Evolutionary conservation across 331 rosid species (phyloP).

Genomic region (Malus hybrid): DNA sequence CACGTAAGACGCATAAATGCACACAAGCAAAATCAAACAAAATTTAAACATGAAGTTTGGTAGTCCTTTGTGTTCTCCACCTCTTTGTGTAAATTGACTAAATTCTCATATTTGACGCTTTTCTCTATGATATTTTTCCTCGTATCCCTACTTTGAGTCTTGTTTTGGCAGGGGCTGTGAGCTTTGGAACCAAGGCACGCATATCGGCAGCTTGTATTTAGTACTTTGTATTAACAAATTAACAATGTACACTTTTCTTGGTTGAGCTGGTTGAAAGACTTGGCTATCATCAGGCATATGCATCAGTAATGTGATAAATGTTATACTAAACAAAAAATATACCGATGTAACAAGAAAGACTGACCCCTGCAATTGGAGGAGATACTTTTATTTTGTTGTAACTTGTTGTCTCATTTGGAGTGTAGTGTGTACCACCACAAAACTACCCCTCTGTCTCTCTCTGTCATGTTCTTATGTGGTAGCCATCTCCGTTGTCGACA

Average conservation of each 20-base stretch:
- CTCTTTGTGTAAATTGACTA: not conserved
- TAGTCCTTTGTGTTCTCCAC: not conserved
- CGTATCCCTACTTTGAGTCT: not conserved
- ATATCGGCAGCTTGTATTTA: not conserved
- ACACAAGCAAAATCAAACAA: too few species aligned
- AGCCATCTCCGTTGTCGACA: not conserved
- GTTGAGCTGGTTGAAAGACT: not conserved
- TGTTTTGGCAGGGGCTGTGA: not conserved
- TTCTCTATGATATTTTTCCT: not conserved
- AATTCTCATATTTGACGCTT: not conserved
- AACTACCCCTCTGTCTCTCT: not conserved
- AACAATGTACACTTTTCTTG: not conserved
- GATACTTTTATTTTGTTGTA: not conserved
- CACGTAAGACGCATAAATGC: too few species aligned
- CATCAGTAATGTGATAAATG: too few species aligned
- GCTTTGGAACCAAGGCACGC: not conserved
- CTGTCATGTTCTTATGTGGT: not conserved
- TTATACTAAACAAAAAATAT: not conserved
- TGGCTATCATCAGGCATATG: not conserved
- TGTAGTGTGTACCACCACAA: not conserved
- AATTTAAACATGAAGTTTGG: not conserved
- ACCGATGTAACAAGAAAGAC: not conserved
- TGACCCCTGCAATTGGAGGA: not conserved
- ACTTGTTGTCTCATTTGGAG: not conserved
- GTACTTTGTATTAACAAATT: not conserved